These are phyloP conservation scores for Aspergillus baeticus DNA, from an alignment of 495 filamentous ascomycete genomes.

Conservation along the genomic window DNA sequence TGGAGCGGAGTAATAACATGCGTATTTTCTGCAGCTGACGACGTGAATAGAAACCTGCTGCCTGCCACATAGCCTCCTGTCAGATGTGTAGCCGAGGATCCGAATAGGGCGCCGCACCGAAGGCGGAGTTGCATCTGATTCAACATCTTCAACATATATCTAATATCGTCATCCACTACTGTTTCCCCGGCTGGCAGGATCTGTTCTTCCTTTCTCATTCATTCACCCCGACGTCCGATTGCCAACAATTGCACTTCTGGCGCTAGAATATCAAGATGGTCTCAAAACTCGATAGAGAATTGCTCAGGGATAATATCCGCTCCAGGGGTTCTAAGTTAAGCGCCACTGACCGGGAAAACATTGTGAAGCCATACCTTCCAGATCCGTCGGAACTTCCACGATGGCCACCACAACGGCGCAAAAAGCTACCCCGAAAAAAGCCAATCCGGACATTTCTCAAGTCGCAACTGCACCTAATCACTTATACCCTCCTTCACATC, in stretches of 20 bases:
- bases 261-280: constrained; percentile 45
- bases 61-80: too few species aligned
- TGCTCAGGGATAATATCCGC: constrained; percentile 64
- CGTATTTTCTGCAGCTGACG: too few species aligned
- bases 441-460: constrained; percentile 68
- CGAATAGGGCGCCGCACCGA: too few species aligned
- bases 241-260: not conserved
- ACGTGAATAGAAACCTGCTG: too few species aligned
- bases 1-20: too few species aligned
- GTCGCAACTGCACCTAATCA: constrained; percentile 62
- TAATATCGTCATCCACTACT: not conserved
- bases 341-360: constrained; percentile 63
- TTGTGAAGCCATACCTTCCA: constrained; percentile 78
- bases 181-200: not conserved
- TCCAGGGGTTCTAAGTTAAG: constrained; percentile 57
- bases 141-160: not conserved
- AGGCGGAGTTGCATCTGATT: too few species aligned
- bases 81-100: too few species aligned
- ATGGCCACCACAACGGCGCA: constrained; percentile 27
- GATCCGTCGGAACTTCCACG: constrained; percentile 43
- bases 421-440: constrained; percentile 32
- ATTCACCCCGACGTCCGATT: not conserved
- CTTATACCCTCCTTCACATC: constrained; percentile 72
- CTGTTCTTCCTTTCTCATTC: too few species aligned
- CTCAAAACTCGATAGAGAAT: constrained; percentile 49